Conservation (phyloP, 139 green algal species). For the Volvox africanus region DNA sequence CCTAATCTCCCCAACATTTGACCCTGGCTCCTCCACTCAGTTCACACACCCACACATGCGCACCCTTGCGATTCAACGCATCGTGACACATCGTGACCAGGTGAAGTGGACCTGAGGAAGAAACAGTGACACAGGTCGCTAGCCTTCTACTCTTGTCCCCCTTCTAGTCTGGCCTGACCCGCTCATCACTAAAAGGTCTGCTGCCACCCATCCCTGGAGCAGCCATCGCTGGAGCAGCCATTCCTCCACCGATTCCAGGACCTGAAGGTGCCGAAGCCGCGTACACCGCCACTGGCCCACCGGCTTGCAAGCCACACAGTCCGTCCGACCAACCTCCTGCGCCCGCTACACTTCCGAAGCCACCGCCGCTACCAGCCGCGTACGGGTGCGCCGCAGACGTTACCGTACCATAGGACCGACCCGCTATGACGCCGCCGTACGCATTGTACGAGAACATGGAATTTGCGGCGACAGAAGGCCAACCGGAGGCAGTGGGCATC, state of each 20-base stretch:
- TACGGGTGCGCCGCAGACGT: background rate
- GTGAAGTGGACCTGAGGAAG: too few species aligned
- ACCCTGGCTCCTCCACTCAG: too few species aligned
- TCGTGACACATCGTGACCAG: background rate
- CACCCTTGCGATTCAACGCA: background rate
- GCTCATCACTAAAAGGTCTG: too few species aligned
- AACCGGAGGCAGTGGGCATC: background rate
- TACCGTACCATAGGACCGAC: background rate
- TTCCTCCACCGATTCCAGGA: background rate
- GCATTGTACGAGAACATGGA: slow-evolving; percentile 1
- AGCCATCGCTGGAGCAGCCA: too few species aligned
- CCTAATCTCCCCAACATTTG: too few species aligned
- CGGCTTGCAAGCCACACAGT: background rate
- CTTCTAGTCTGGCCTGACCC: too few species aligned
- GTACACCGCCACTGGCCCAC: background rate
- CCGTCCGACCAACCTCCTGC: background rate
- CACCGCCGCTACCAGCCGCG: background rate
- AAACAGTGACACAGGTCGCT: too few species aligned
- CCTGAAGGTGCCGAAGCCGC: background rate
- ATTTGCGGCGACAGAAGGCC: background rate
- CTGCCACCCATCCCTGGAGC: too few species aligned
- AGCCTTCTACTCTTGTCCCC: too few species aligned
- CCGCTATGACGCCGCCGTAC: background rate
- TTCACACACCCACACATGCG: background rate
- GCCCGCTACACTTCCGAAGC: background rate